Evolutionary conservation across 2,329 filamentous ascomycete genomes (phyloP).

Genomic region (Ophiostoma angusticollis): DNA sequence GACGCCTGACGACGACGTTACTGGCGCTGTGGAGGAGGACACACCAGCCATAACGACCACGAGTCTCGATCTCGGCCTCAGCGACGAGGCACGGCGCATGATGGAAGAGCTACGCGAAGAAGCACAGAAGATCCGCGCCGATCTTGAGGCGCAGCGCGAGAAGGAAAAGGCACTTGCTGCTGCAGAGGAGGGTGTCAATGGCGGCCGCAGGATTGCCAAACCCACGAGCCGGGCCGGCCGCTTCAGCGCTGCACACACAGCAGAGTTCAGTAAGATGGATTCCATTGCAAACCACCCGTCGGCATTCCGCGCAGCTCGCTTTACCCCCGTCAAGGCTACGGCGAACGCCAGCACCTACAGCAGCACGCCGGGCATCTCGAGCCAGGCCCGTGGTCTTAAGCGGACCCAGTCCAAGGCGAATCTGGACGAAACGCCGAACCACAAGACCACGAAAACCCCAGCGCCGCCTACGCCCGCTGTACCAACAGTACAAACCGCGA

Average conservation of each 20-base stretch:
- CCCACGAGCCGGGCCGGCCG: slow-evolving; percentile 66
- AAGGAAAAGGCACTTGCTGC: slow-evolving; percentile 35
- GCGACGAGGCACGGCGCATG: slow-evolving; percentile 46
- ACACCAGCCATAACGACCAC: background rate
- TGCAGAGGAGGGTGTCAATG: slow-evolving; percentile 26
- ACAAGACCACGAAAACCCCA: slow-evolving; percentile 20
- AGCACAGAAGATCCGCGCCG: slow-evolving; percentile 55
- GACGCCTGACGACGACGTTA: slow-evolving; percentile 19
- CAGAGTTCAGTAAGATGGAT: slow-evolving; percentile 94
- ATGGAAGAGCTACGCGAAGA: slow-evolving; percentile 60
- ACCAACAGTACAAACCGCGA: slow-evolving; percentile 12
- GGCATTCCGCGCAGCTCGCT: slow-evolving; percentile 51
- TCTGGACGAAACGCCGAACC: slow-evolving; percentile 41
- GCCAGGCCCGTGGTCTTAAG: slow-evolving; percentile 31
- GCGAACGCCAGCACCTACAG: background rate
- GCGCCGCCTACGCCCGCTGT: background rate
- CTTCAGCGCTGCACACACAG: slow-evolving; percentile 76
- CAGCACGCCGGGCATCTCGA: slow-evolving; percentile 4
- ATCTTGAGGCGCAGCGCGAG: slow-evolving; percentile 50
- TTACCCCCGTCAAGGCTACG: slow-evolving; percentile 32
- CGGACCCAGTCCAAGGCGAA: slow-evolving; percentile 44
- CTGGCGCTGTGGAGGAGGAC: background rate
- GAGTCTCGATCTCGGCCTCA: slow-evolving; percentile 34
- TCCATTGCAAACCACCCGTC: slow-evolving; percentile 83
- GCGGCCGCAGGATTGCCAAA: slow-evolving; percentile 58